A percentile compares a stretch with the other conserved stretches of the same genome.
Evolutionary conservation across 2,329 filamentous ascomycete species (phyloP).

Genomic region (Penicillium aurantiogriseum): DNA sequence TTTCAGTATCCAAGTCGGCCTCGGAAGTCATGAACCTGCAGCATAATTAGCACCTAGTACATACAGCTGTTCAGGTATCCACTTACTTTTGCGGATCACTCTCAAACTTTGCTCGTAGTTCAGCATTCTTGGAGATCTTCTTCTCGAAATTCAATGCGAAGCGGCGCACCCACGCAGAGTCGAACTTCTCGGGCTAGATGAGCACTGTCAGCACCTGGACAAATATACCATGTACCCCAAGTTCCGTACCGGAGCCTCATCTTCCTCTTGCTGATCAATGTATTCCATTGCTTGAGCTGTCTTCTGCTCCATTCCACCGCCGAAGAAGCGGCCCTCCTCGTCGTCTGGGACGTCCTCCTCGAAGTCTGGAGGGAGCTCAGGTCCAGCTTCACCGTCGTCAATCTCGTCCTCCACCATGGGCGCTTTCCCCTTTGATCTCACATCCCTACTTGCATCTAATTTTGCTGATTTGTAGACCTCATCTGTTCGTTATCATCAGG

Average conservation of each 20-base stretch:
- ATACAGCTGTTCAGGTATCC: neutral
- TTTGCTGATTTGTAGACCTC: conserved; percentile 62
- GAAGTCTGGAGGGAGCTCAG: conserved; percentile 57
- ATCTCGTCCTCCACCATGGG: conserved; percentile 50
- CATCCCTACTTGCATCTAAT: conserved; percentile 50
- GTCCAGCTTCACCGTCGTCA: conserved; percentile 50
- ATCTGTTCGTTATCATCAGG: conserved; percentile 50
- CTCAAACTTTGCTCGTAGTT: conserved; percentile 82
- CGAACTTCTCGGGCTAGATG: conserved; percentile 68
- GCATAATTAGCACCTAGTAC: conserved; percentile 18
- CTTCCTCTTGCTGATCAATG: conserved; percentile 67
- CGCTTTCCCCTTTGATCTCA: conserved; percentile 47
- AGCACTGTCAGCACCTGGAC: conserved; percentile 22
- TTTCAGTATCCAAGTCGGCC: conserved; percentile 83
- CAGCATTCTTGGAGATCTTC: conserved; percentile 85
- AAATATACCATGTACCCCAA: neutral
- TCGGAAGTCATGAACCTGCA: conserved; percentile 72
- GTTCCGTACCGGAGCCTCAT: conserved; percentile 44
- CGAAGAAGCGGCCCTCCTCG: conserved; percentile 93
- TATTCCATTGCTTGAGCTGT: conserved; percentile 85
- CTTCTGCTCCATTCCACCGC: conserved; percentile 78
- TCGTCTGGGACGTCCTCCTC: conserved; percentile 66
- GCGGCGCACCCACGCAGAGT: conserved; percentile 77
- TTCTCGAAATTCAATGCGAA: conserved; percentile 83
- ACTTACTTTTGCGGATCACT: conserved; percentile 69